Percentiles rank a stretch among this genome's conserved stretches.
Evolutionary conservation across 2,329 filamentous ascomycete species (phyloP).

Genomic region (Neofusicoccum umdonicola): DNA sequence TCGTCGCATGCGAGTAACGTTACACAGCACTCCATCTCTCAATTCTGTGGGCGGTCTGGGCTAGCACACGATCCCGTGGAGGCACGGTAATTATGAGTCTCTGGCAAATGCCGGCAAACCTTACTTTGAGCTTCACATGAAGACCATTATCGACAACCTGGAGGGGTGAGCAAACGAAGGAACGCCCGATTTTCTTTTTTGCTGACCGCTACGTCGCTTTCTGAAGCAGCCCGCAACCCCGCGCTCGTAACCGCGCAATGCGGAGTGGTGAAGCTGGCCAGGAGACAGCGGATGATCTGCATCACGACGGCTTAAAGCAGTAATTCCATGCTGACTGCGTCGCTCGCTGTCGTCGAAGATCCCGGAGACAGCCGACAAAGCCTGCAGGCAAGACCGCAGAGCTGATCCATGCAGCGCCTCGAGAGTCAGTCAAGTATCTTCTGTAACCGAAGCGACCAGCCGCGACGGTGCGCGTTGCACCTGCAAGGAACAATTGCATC

Average conservation of each 20-base stretch:
- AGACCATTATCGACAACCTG: no score
- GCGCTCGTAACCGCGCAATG: neutral
- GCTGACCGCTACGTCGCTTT: neutral
- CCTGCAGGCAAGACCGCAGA: neutral
- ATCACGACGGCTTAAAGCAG: neutral
- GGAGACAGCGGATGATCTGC: neutral
- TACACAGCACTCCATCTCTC: no score
- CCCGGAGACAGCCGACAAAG: neutral
- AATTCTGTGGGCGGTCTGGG: no score
- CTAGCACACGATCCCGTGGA: no score
- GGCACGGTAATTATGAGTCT: no score
- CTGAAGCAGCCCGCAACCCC: neutral
- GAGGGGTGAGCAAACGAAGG: no score
- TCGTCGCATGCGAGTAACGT: no score
- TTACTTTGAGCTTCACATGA: no score
- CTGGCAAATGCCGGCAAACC: no score
- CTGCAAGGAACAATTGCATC: neutral
- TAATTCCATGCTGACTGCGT: neutral
- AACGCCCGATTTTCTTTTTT: neutral
- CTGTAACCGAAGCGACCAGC: neutral
- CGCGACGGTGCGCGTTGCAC: neutral
- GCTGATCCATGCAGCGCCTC: no score
- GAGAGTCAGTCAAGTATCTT: neutral
- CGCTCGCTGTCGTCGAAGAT: neutral
- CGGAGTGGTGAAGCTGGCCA: neutral